Conservation (phyloP, 306 rosid species). For the Alnus glutinosa region DNA sequence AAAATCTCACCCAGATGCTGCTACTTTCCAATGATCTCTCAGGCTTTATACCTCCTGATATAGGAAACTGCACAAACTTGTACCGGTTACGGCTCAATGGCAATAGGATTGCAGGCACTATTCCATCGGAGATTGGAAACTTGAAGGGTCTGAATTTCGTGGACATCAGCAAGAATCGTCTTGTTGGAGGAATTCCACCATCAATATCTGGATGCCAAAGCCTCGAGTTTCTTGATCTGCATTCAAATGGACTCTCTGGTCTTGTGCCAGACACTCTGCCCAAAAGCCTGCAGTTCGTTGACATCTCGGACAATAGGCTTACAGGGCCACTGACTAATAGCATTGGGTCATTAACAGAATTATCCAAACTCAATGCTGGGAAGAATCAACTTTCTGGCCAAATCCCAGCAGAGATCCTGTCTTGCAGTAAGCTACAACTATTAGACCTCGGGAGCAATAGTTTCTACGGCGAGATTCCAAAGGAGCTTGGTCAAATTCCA, state of each 20-base stretch:
- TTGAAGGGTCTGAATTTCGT: slow-evolving; percentile 59
- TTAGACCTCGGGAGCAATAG: slow-evolving; percentile 76
- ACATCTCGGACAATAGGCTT: slow-evolving; percentile 72
- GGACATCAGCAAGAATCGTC: slow-evolving; percentile 63
- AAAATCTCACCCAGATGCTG: slow-evolving; percentile 63
- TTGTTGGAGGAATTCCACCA: slow-evolving; percentile 71
- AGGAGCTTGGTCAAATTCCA: slow-evolving; percentile 62
- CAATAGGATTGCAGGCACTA: slow-evolving; percentile 58
- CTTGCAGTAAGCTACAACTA: slow-evolving; percentile 73
- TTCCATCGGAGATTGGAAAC: slow-evolving; percentile 77
- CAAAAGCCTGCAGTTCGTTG: slow-evolving; percentile 59
- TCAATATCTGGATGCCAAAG: slow-evolving; percentile 59
- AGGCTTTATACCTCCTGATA: slow-evolving; percentile 73
- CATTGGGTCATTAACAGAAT: slow-evolving; percentile 61
- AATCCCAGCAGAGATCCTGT: slow-evolving; percentile 72
- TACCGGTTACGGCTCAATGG: slow-evolving; percentile 62
- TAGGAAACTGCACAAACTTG: slow-evolving; percentile 76
- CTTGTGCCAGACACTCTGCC: slow-evolving; percentile 72
- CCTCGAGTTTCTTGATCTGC: slow-evolving; percentile 85
- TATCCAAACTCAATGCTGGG: slow-evolving; percentile 74
- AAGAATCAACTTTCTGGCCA: slow-evolving; percentile 65
- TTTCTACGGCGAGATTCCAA: slow-evolving; percentile 79
- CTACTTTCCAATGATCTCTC: slow-evolving; percentile 73
- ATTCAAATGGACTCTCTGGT: slow-evolving; percentile 72
- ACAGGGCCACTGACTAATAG: slow-evolving; percentile 52